Conservation (phyloP, 2,329 filamentous ascomycete species). For the Fusarium mangiferae region DNA sequence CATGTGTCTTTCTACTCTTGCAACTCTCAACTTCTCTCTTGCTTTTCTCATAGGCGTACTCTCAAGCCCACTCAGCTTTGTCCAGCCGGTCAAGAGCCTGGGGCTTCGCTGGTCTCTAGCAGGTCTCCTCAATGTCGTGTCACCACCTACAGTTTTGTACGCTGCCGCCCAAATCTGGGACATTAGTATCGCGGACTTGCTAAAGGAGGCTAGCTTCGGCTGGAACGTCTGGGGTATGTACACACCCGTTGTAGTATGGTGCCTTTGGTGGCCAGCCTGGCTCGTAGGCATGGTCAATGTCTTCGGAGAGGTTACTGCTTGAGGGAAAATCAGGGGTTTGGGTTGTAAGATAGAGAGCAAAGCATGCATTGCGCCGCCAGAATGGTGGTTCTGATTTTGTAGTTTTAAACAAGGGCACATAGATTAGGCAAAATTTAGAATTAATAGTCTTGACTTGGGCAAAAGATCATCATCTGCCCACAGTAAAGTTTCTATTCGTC, state of each 20-base stretch:
- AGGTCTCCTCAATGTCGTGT: constrained; percentile 66
- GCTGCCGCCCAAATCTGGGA: constrained; percentile 56
- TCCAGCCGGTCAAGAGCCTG: constrained; percentile 59
- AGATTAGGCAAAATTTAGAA: constrained; percentile 23
- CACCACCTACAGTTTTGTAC: constrained; percentile 68
- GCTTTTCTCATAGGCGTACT: constrained; percentile 86
- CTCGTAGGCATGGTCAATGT: constrained; percentile 70
- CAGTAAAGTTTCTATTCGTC: constrained; percentile 41
- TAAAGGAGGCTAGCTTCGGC: constrained; percentile 81
- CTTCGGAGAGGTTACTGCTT: constrained; percentile 51
- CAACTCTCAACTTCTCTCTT: constrained; percentile 95
- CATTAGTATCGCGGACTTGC: constrained; percentile 63
- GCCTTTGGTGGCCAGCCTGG: constrained; percentile 96
- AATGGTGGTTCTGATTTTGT: neutral
- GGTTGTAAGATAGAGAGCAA: neutral
- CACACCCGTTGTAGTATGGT: constrained; percentile 90
- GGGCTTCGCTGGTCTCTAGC: constrained; percentile 56
- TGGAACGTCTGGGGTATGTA: constrained; percentile 93
- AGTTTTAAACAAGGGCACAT: neutral
- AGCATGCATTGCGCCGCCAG: neutral
- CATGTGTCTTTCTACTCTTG: constrained; percentile 90
- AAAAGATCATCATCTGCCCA: constrained; percentile 34
- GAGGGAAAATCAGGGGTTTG: neutral
- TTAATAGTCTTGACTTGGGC: constrained; percentile 38
- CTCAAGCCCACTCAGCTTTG: constrained; percentile 82